Percentiles rank a stretch among this genome's conserved stretches.
These are phyloP conservation scores for Glycine tomentella DNA, from an alignment of 306 rosid species.

Conservation along the genomic window DNA sequence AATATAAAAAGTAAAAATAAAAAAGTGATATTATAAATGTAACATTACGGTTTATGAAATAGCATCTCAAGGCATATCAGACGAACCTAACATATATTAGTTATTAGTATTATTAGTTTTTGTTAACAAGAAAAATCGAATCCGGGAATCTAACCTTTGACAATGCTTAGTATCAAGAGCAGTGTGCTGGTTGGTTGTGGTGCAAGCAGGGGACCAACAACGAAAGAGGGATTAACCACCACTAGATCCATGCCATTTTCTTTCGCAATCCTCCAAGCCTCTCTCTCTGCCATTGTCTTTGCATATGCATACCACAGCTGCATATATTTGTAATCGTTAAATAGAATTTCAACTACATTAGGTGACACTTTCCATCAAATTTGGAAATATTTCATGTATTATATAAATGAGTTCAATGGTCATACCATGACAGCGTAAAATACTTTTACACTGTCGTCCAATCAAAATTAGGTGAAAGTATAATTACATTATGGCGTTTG, in stretches of 20 bases:
- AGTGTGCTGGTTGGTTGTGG: constrained; percentile 84
- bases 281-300: constrained; percentile 77
- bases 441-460: too few species aligned
- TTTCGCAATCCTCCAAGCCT: constrained; percentile 75
- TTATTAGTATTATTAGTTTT: too few species aligned
- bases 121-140: too few species aligned
- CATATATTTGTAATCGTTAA: constrained; percentile 38
- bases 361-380: constrained; percentile 15
- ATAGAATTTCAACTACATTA: not conserved
- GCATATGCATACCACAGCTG: constrained; percentile 95
- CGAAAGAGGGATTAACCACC: constrained; percentile 81
- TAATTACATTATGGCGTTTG: constrained; percentile 65
- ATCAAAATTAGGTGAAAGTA: not conserved
- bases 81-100: too few species aligned
- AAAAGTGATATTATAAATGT: too few species aligned
- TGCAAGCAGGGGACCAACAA: constrained; percentile 82
- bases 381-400: not conserved
- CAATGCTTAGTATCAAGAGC: constrained; percentile 52
- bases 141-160: constrained; percentile 57
- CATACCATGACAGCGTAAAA: too few species aligned
- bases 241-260: constrained; percentile 71
- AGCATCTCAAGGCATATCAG: not conserved
- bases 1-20: too few species aligned
- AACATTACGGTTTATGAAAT: not conserved
- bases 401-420: not conserved